Conservation (phyloP, 768 basidiomycete genomes). For the Serendipita sp. region DNA sequence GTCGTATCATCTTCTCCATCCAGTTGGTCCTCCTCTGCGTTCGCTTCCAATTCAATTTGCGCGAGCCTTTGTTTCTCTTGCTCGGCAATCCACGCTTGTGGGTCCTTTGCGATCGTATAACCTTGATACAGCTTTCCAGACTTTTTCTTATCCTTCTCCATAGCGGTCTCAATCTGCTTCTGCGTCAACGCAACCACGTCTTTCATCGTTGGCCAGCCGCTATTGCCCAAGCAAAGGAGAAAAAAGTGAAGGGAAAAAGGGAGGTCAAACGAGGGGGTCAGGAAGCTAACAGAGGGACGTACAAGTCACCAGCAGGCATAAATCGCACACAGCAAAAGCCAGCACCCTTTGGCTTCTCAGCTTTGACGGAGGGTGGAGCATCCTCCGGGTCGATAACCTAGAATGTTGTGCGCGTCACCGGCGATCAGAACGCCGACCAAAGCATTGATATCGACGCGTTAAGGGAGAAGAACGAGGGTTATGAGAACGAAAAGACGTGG, state of each 20-base stretch:
- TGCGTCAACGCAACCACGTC: slow-evolving; percentile 66
- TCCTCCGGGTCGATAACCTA: slow-evolving; percentile 68
- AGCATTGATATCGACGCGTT: background rate
- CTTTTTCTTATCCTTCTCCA: slow-evolving; percentile 62
- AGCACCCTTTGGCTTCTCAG: slow-evolving; percentile 50
- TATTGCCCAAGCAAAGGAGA: slow-evolving; percentile 19
- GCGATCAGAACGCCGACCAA: slow-evolving; percentile 2
- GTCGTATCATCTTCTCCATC: slow-evolving; percentile 29
- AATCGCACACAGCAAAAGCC: slow-evolving; percentile 63
- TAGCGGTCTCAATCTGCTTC: slow-evolving; percentile 71
- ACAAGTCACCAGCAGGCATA: slow-evolving; percentile 94
- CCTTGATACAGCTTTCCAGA: slow-evolving; percentile 59
- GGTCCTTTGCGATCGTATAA: slow-evolving; percentile 50
- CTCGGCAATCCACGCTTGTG: slow-evolving; percentile 42
- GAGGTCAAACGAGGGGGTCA: slow-evolving; percentile 8
- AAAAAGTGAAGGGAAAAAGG: background rate
- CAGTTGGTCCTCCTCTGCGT: slow-evolving; percentile 53
- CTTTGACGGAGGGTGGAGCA: slow-evolving; percentile 44
- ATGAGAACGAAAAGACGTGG: background rate
- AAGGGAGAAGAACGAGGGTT: background rate
- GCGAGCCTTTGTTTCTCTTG: slow-evolving; percentile 25
- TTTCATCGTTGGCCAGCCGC: slow-evolving; percentile 69
- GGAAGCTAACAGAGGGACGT: slow-evolving; percentile 23
- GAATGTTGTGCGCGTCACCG: background rate
- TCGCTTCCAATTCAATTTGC: slow-evolving; percentile 30